Conservation (phyloP, 2,329 filamentous ascomycete genomes). For the Shiraia bambusicola region DNA sequence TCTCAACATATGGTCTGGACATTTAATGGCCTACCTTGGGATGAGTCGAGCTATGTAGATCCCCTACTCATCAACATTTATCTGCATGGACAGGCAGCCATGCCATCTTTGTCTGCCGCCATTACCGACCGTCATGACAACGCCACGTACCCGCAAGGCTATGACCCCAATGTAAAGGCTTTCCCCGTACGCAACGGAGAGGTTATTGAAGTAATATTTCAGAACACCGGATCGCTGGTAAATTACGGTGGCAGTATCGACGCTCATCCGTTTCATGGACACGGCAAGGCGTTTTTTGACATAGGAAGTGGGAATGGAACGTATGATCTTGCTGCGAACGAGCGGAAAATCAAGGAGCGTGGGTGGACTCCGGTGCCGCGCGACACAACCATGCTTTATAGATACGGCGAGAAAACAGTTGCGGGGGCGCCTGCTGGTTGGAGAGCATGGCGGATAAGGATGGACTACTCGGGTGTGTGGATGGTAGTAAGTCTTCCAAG, state of each 20-base stretch:
- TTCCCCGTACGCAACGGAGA: slow-evolving; percentile 60
- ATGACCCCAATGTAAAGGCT: slow-evolving; percentile 54
- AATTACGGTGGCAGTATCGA: slow-evolving; percentile 27
- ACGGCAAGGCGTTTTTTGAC: slow-evolving; percentile 58
- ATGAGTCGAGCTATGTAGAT: slow-evolving; percentile 12
- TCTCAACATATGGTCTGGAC: slow-evolving; percentile 25
- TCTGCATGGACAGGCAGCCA: slow-evolving; percentile 46
- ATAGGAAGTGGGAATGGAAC: slow-evolving; percentile 56
- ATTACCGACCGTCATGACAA: slow-evolving; percentile 41
- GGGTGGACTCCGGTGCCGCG: slow-evolving; percentile 44
- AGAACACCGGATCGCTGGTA: slow-evolving; percentile 35
- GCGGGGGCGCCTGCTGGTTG: not conserved
- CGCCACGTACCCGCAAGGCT: slow-evolving; percentile 41
- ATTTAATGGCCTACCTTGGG: slow-evolving; percentile 25
- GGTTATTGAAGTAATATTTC: slow-evolving; percentile 56
- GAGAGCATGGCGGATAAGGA: slow-evolving; percentile 1
- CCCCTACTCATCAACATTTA: slow-evolving; percentile 59
- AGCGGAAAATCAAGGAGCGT: slow-evolving; percentile 39
- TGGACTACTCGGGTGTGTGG: slow-evolving; percentile 55
- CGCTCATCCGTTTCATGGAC: slow-evolving; percentile 57
- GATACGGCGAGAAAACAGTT: slow-evolving; percentile 43
- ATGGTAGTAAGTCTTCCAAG: slow-evolving; percentile 46
- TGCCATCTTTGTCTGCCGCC: slow-evolving; percentile 57
- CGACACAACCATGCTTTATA: slow-evolving; percentile 58
- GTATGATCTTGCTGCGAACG: slow-evolving; percentile 55